Percentiles rank a stretch among this genome's conserved stretches.
phyloP scores from a whole-genome alignment of 2,329 filamentous ascomycete species.

The Fusarium brevicatenulatum region DNA sequence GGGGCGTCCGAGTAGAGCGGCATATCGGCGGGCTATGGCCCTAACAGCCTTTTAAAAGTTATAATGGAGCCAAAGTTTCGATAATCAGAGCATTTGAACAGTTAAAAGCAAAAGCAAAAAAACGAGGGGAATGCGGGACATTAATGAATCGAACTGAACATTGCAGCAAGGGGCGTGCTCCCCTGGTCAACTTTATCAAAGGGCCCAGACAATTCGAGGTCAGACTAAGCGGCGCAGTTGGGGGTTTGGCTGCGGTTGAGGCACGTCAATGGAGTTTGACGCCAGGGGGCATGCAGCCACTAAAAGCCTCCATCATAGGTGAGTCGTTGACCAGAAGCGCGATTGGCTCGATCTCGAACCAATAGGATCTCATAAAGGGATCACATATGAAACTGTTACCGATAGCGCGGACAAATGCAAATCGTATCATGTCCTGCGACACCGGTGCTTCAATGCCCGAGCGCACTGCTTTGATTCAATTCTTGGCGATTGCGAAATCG shows the following conservation, averaged over 20 bases:
- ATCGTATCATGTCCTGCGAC: conserved; percentile 5
- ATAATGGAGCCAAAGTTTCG: no score
- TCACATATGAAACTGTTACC: conserved; percentile 2
- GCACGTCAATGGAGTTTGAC: conserved; percentile 12
- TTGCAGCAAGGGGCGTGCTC: conserved; percentile 5
- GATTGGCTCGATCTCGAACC: background rate
- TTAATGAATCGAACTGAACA: conserved; percentile 3
- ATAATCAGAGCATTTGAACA: background rate
- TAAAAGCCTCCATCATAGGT: background rate
- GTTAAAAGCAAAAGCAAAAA: conserved; percentile 11
- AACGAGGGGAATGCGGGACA: conserved; percentile 21
- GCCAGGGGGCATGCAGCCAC: conserved; percentile 12
- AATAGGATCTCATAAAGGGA: background rate
- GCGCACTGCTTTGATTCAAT: background rate
- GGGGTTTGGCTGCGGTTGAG: conserved; percentile 1
- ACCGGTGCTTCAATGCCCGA: background rate
- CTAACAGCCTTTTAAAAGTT: no score
- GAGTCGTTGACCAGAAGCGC: background rate
- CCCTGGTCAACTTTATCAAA: conserved; percentile 15
- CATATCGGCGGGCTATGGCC: conserved; percentile 53
- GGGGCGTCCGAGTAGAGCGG: conserved; percentile 64
- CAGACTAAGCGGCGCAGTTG: conserved; percentile 26
- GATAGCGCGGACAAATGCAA: conserved; percentile 16
- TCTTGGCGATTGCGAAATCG: conserved; percentile 1
- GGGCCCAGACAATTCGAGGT: conserved; percentile 25